Conservation (phyloP, 2,329 filamentous ascomycete species). For the Ophiostoma montium region DNA sequence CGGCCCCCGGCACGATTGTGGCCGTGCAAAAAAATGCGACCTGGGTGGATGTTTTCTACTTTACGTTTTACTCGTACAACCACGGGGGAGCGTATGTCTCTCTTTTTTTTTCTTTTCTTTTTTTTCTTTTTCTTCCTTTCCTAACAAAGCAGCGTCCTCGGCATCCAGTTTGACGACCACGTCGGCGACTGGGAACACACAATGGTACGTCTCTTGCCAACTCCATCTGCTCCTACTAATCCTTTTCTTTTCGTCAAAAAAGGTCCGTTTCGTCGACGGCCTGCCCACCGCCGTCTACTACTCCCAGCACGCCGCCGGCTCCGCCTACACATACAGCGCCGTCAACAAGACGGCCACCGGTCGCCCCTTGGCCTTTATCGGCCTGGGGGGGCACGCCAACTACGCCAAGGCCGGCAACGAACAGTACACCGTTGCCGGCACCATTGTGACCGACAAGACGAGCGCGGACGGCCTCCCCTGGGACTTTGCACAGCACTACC, state of each 20-base stretch:
- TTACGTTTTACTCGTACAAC: constrained; percentile 15
- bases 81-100: constrained; percentile 10
- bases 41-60: constrained; percentile 15
- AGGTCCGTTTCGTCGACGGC: constrained; percentile 16
- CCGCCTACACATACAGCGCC: constrained; percentile 15
- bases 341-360: constrained; percentile 7
- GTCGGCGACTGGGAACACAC: constrained; percentile 18
- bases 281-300: constrained; percentile 14
- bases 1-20: constrained; percentile 13
- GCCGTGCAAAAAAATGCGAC: constrained; percentile 14
- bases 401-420: constrained; percentile 15
- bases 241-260: no score
- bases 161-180: constrained; percentile 15
- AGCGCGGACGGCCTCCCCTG: constrained; percentile 14
- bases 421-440: constrained; percentile 13
- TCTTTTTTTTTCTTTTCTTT: neutral
- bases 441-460: constrained; percentile 14
- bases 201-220: constrained; percentile 9
- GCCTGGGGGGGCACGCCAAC: constrained; percentile 15
- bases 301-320: constrained; percentile 15
- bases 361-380: constrained; percentile 14
- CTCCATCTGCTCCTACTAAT: neutral
- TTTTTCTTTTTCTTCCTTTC: neutral
- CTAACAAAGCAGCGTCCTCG: constrained; percentile 10
- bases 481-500: constrained; percentile 16